phyloP scores from a whole-genome alignment of 331 rosid species.

The Prunus yedoensis region DNA sequence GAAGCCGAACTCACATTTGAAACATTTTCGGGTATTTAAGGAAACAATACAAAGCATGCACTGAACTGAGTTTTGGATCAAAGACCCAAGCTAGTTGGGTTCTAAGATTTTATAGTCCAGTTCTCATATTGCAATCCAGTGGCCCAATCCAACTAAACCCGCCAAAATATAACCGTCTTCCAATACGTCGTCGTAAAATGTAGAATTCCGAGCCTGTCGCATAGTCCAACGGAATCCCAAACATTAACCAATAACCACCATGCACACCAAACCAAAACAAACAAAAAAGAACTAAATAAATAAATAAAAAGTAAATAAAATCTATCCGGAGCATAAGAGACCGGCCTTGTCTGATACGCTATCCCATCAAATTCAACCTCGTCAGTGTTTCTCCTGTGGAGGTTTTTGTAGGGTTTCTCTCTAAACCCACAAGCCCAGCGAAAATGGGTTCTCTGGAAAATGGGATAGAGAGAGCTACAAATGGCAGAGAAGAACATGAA shows the following conservation, averaged over 20 bases:
- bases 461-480: constrained; percentile 21
- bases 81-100: background rate
- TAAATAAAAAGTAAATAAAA: background rate
- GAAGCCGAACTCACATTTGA: no score
- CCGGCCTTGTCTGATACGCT: constrained; percentile 11
- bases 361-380: constrained; percentile 3
- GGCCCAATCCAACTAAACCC: constrained; percentile 2
- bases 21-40: no score
- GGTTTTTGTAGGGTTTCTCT: constrained; percentile 36
- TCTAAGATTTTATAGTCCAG: background rate
- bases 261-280: background rate
- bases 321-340: background rate
- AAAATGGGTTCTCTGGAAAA: constrained; percentile 61
- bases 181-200: constrained; percentile 5
- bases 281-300: background rate
- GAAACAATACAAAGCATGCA: no score
- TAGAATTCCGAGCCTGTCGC: background rate
- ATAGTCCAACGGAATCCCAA: background rate
- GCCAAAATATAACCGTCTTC: background rate
- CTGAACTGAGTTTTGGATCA: no score
- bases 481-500: background rate
- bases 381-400: background rate
- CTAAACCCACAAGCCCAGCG: background rate
- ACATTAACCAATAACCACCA: background rate
- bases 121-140: background rate